Evolutionary conservation across 331 rosid species (phyloP).

Genomic region (Cucumis variabilis): DNA sequence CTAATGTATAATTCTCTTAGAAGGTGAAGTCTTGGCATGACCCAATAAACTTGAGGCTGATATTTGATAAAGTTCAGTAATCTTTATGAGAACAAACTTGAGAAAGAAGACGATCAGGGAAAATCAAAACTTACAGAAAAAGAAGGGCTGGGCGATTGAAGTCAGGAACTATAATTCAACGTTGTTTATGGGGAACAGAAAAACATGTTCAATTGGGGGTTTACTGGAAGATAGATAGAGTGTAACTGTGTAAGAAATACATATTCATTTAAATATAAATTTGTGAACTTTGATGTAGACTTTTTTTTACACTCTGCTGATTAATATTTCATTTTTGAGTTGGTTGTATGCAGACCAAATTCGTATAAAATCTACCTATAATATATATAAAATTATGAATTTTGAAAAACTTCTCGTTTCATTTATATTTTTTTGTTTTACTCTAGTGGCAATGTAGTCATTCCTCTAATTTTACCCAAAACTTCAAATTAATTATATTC

Average conservation of each 20-base stretch:
- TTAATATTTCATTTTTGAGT: no score
- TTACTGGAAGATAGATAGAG: background rate
- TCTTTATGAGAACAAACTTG: background rate
- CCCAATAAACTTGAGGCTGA: background rate
- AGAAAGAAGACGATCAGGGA: background rate
- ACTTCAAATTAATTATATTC: no score
- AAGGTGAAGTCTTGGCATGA: background rate
- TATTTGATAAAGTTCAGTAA: background rate
- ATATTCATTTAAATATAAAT: no score
- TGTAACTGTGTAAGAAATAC: background rate
- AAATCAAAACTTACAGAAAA: background rate
- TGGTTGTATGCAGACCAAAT: no score
- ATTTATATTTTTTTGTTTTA: no score
- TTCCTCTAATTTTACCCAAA: no score
- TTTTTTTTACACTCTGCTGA: background rate
- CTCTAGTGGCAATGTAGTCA: no score
- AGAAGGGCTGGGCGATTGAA: background rate
- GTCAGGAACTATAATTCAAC: background rate
- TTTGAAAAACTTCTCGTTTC: no score
- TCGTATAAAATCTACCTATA: no score
- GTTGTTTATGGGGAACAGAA: background rate
- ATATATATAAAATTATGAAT: no score
- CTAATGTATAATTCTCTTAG: background rate
- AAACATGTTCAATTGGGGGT: background rate
- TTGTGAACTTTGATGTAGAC: background rate